phyloP scores from a whole-genome alignment of 2,329 filamentous ascomycete species.

The Akanthomyces dipterigenus region DNA sequence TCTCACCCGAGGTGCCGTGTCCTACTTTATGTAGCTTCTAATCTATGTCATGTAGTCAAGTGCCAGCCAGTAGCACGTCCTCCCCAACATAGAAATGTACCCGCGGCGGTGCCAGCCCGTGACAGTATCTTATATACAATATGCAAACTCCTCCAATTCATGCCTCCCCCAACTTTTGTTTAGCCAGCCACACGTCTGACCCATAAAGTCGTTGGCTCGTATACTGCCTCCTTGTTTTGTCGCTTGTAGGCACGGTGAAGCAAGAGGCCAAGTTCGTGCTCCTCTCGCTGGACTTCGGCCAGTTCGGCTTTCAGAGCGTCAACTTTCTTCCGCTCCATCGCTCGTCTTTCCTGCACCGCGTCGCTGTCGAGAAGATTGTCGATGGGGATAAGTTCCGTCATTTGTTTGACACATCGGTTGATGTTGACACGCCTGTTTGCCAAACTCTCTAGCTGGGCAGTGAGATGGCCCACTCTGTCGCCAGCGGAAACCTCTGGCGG shows the following conservation, averaged over 20 bases:
- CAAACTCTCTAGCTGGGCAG: slow-evolving; percentile 59
- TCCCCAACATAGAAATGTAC: background rate
- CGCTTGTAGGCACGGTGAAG: slow-evolving; percentile 70
- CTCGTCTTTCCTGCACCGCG: slow-evolving; percentile 51
- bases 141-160: background rate
- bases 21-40: background rate
- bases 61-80: background rate
- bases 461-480: slow-evolving; percentile 60
- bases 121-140: background rate
- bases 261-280: slow-evolving; percentile 71
- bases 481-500: slow-evolving; percentile 53
- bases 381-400: slow-evolving; percentile 70
- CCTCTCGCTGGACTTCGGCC: slow-evolving; percentile 65
- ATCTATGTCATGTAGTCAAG: background rate
- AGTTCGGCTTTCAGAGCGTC: slow-evolving; percentile 59
- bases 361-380: slow-evolving; percentile 62
- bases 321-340: slow-evolving; percentile 57
- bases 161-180: background rate
- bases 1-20: background rate
- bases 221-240: slow-evolving; percentile 58
- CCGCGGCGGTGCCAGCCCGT: background rate
- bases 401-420: slow-evolving; percentile 64
- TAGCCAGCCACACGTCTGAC: slow-evolving; percentile 67
- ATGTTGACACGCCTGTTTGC: slow-evolving; percentile 65
- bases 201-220: slow-evolving; percentile 66